phyloP scores from a whole-genome alignment of 208 protist species.

The Giardia muris region DNA sequence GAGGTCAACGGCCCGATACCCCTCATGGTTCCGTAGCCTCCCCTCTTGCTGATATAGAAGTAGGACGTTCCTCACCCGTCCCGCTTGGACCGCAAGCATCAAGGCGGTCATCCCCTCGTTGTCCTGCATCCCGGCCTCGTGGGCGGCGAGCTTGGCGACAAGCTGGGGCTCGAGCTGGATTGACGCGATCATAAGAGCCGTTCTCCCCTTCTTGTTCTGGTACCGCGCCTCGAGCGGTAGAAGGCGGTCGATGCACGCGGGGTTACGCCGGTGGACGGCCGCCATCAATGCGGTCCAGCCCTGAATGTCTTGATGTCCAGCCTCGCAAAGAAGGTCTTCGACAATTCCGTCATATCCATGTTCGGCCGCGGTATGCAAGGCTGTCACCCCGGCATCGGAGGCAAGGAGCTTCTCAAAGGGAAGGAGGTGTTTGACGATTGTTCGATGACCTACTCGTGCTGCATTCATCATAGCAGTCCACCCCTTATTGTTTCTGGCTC shows the following conservation, averaged over 20 bases:
- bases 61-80: background rate
- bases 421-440: background rate
- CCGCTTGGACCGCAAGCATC: background rate
- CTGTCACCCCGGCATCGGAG: background rate
- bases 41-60: too few relatives aligned
- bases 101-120: background rate
- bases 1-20: too few relatives aligned
- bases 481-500: background rate
- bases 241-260: background rate
- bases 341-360: background rate
- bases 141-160: background rate
- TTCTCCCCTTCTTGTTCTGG: background rate
- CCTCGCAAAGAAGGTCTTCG: background rate
- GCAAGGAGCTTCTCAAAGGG: background rate
- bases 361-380: background rate
- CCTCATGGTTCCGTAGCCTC: too few relatives aligned
- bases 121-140: background rate
- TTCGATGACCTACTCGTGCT: background rate
- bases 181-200: background rate
- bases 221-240: background rate
- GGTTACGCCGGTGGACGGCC: background rate
- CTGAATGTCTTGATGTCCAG: background rate
- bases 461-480: background rate
- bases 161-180: background rate
- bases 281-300: background rate